Percentiles rank a stretch among this genome's conserved stretches.
Evolutionary conservation across 148 eudicot genomes (phyloP).

Genomic region (Amaranthus palmeri): DNA sequence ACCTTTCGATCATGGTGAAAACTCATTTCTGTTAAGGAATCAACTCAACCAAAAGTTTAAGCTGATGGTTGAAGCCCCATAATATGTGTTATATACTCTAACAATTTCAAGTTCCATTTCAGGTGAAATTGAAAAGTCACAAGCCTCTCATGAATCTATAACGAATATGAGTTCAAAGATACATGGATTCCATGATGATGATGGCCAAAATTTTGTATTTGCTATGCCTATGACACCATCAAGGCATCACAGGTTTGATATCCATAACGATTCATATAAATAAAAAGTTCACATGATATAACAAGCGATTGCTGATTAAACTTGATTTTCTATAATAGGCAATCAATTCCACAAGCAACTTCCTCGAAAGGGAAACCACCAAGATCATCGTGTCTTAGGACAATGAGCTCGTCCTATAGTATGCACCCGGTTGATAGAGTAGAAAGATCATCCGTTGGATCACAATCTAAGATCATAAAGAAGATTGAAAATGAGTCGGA

Average conservation of each 20-base stretch:
- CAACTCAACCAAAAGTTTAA: too few relatives aligned
- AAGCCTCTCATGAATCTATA: constrained; percentile 29
- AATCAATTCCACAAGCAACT: constrained; percentile 35
- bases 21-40: too few relatives aligned
- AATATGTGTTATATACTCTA: too few relatives aligned
- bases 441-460: constrained; percentile 21
- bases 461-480: constrained; percentile 42
- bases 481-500: constrained; percentile 28
- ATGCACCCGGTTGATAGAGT: constrained; percentile 18
- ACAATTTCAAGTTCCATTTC: constrained; percentile 37
- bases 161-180: constrained; percentile 28
- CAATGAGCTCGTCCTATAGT: constrained; percentile 35
- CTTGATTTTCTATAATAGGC: constrained; percentile 30
- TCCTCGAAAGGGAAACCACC: constrained; percentile 72
- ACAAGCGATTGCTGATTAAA: too few relatives aligned
- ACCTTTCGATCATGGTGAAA: not conserved
- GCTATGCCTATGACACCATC: constrained; percentile 61
- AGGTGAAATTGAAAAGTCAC: constrained; percentile 52
- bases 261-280: not conserved
- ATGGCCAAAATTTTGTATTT: constrained; percentile 39
- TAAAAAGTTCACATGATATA: not conserved
- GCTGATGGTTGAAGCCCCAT: too few relatives aligned
- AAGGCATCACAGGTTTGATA: constrained; percentile 42
- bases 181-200: constrained; percentile 28
- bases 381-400: constrained; percentile 36